Conservation (phyloP, 108 stramenopile genomes). For the Nannochloropsis gaditana region DNA sequence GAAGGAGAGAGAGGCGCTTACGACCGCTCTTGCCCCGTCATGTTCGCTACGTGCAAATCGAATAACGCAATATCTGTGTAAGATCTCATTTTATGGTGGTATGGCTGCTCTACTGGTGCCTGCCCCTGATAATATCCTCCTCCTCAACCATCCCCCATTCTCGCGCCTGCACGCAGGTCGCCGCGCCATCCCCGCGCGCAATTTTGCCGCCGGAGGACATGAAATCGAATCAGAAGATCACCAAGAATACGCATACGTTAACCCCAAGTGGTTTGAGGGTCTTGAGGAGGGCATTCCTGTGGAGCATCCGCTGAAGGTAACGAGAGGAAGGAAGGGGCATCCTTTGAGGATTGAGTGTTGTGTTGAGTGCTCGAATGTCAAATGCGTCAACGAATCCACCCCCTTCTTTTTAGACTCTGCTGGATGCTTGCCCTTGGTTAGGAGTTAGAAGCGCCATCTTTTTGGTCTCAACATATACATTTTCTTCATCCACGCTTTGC, state of each 20-base stretch:
- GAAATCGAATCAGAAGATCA: not conserved
- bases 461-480: too few species aligned
- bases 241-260: constrained; percentile 9
- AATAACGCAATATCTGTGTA: not conserved
- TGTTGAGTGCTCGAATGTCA: too few species aligned
- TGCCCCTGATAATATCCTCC: not conserved
- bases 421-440: too few species aligned
- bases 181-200: not conserved
- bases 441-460: too few species aligned
- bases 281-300: not conserved
- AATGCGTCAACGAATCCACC: too few species aligned
- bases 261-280: constrained; percentile 16
- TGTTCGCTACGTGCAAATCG: not conserved
- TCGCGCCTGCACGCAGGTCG: not conserved
- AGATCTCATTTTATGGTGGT: not conserved
- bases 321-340: too few species aligned
- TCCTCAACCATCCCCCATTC: not conserved
- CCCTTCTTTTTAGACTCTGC: too few species aligned
- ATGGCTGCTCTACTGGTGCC: too few species aligned
- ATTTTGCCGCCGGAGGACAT: not conserved
- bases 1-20: not conserved
- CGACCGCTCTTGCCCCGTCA: not conserved
- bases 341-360: too few species aligned
- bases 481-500: too few species aligned
- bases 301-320: not conserved